Evolutionary conservation across 2,329 filamentous ascomycete genomes (phyloP), one percentile per base, ranked within the genome.

Genomic region (Teratosphaeria pseudoeucalypti): DNA sequence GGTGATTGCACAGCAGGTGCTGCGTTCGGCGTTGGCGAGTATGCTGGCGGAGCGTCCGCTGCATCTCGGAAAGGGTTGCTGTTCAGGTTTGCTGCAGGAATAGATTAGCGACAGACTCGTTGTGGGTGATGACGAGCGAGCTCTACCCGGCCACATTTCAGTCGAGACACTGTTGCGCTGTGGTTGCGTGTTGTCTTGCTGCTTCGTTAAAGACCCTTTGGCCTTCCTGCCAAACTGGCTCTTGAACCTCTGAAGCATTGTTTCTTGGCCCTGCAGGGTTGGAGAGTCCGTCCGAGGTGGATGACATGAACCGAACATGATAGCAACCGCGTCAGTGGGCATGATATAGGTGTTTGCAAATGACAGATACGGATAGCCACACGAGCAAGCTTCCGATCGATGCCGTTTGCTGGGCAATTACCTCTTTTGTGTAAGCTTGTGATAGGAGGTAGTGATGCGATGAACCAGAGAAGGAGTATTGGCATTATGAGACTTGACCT

Each of bases 1-100:
- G 61, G 58, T 19, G 56, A 19, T 34, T 52, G 57, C 32, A 61
- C 57, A 19, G 57, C 53, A 11, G 70, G 64, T 2, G 66, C 71
- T 11, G 73, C 72, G 58, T 79, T 77, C 6, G 76, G 69, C 54
- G 76, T 74, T 55, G 78, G 74, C 14, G 75, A 71, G 54, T 79
- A 78, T 47, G 70, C 67, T 57, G 70, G 70, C 52, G 71, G 72
- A 23, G 71, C 67, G 52, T 71, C 69, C n/a, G 52, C 54, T n/a
- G 58, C 23, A 34, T n/a, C 34, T 27, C 34, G 52, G 55, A 60
- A 62, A 12, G 62, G 62, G 16, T 61, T 65, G 54, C 55, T 63
- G 49, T 34, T 52, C 34, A 26, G 7, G 16, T 26, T 11, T 37
- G 49, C 56, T 58, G 56, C n/a, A n/a, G n/a, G 16, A 16, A 7